Conservation (phyloP, 805 yeast genomes). For the Barnettozyma populi region DNA sequence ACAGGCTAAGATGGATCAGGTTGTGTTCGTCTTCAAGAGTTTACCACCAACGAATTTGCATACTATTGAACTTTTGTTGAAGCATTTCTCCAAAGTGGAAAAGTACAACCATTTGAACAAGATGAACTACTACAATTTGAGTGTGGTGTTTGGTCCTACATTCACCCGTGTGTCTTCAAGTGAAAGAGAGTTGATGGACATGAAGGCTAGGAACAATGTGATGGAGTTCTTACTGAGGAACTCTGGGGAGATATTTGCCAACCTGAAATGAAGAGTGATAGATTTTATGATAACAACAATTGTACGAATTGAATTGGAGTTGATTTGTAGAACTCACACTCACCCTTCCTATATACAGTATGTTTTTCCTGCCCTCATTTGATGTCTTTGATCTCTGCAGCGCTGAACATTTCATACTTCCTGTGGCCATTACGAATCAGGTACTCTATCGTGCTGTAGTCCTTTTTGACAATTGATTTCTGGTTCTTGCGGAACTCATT, state of each 20-base stretch:
- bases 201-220: conserved; percentile 71
- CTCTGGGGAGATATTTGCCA: conserved; percentile 34
- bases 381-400: conserved; percentile 68
- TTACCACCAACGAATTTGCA: conserved; percentile 67
- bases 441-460: conserved; percentile 82
- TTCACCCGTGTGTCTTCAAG: conserved; percentile 74
- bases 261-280: neutral
- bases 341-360: neutral
- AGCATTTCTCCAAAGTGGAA: conserved; percentile 62
- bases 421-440: conserved; percentile 70
- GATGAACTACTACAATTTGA: conserved; percentile 78
- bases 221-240: conserved; percentile 66
- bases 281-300: neutral
- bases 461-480: conserved; percentile 57
- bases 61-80: conserved; percentile 49
- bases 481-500: conserved; percentile 59
- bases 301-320: neutral
- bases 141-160: conserved; percentile 95
- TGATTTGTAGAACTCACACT: neutral
- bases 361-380: conserved; percentile 6
- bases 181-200: conserved; percentile 78
- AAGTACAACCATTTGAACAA: conserved; percentile 51
- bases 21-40: conserved; percentile 40
- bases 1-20: conserved; percentile 29
- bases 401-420: conserved; percentile 65